Base-by-base conservation (phyloP, 2,329 filamentous ascomycete species). In the Colletotrichum graminicola region DNA sequence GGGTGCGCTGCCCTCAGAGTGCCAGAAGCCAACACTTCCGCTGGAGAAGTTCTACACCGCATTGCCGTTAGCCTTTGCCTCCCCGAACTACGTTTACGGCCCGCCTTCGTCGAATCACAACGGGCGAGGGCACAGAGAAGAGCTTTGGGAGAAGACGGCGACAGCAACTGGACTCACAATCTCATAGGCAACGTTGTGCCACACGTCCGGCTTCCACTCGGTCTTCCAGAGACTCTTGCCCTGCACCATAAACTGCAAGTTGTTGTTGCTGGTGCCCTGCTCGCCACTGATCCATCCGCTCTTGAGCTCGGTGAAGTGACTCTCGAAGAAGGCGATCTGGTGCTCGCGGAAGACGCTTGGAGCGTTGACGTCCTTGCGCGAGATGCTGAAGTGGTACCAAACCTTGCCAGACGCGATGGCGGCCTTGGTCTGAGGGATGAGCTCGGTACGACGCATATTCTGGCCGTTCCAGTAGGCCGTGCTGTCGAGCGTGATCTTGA, bases 141-240 rank as follows among this genome's bases (percentile, higher is more conserved):
- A 10, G 6, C 21, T 26, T 8, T 18, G 5, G 8, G 34, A 5
- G 1, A 49, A 7, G 36, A 41, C 32, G 2, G 43, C 12, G 45
- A 47, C 39, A 23, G 16, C 52, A n/a, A 23, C 23, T 6, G 21
- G 16, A 77, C 81, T 71, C 74, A 85, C 84, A 72, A 93, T 92
- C 78, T 90, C 91, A 76, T 93, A 93, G 59, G 91, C 92, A 76
- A 93, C 85, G 78, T 94, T 94, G 79, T 94, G 91, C 92, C 92
- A 94, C 14, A 90, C 87, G 51, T 86, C 88, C 1, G 91, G 84
- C 64, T 84, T 84, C 79, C 91, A 90, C 73, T 87, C 83, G 1
- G 85, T 84, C 75, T 86, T 88, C 91, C 91, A 94, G 75, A 92
- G 82, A 61, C 85, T 87, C 75, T 85, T 81, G 21, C 89, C 86